Base-by-base conservation (phyloP, 306 rosid genomes). In the Vachellia collinsii region DNA sequence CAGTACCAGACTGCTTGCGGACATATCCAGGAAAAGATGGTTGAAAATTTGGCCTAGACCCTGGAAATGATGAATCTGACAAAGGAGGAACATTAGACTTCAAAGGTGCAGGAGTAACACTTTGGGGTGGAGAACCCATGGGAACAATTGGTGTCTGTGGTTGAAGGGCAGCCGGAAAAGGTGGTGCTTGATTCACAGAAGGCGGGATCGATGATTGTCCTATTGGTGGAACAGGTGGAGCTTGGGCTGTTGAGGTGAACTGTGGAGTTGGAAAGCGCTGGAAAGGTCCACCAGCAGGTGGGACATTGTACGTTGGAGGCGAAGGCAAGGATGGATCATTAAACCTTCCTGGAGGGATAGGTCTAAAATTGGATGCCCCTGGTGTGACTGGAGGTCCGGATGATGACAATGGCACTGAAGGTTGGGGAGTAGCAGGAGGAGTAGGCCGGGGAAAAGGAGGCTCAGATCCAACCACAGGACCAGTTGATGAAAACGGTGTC, bases 281-380 rank as follows among this genome's bases (percentile, higher is more conserved):
- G 81, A 82, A 89, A 13, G 89, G 77, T 74, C 86, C 93, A 78
- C 70, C 76, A 47, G 81, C 11, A 3, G 92, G 88, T 0, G 91
- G 90, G 51, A 67, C 78, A 84, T 79, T 89, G 23, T 93, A 76
- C 58, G 87, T 12, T 59, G 88, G 89, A 17, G 89, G 94, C 56
- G 96, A 86, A 71, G 99, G 93, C 75, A 90, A 82, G 8, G 98
- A 93, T 13, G 97, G 99, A 83, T 93, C 97, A 80, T 79, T 88
- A 76, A 87, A 93, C 82, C 98, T 87, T 50, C 82, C 79, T 0
- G 88, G 94, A 10, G 87, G 88, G 25, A 83, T 75, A 82, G 93
- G 91, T 80, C 94, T 87, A 85, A 91, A 93, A 70, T 88, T 76
- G 38, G 94, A 79, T 37, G 81, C 69, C 68, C 87, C 91, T 43